These are phyloP conservation scores for Botrytis cinerea DNA, from an alignment of 2,329 filamentous ascomycete genomes.

Conservation along the genomic window DNA sequence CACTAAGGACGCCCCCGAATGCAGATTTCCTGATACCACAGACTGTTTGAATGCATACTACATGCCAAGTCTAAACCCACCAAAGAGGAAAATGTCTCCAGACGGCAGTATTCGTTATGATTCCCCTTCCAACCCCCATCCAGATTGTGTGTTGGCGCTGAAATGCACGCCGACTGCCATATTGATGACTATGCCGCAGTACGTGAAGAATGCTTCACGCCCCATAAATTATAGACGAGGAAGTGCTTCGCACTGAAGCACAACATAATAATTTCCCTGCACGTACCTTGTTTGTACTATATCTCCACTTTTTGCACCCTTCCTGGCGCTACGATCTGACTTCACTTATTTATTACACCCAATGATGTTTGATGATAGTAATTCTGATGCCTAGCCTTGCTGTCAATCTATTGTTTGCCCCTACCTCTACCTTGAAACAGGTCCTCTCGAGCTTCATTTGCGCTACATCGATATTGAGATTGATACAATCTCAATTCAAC, in stretches of 20 bases:
- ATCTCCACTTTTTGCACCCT: not conserved
- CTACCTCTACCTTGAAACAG: not conserved
- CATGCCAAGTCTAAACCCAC: not conserved
- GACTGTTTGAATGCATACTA: conserved; percentile 3
- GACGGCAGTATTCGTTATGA: not conserved
- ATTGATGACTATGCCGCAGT: not conserved
- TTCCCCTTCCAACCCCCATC: not conserved
- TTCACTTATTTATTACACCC: not conserved
- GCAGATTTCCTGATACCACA: not conserved
- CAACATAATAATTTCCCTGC: not conserved
- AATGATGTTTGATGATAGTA: not conserved
- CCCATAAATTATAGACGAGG: not conserved
- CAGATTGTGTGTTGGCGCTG: not conserved
- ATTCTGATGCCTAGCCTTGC: too few species aligned
- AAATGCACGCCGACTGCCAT: not conserved
- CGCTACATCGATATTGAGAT: not conserved
- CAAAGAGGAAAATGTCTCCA: not conserved
- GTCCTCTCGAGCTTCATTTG: not conserved
- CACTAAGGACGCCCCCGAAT: not conserved
- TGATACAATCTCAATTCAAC: too few species aligned
- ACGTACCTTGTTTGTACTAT: not conserved
- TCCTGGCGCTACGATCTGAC: not conserved
- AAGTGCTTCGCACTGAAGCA: not conserved
- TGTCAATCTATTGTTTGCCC: not conserved
- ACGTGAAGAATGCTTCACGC: not conserved